Evolutionary conservation across 495 filamentous ascomycete genomes (phyloP).

Genomic region (Penicillium fimorum): DNA sequence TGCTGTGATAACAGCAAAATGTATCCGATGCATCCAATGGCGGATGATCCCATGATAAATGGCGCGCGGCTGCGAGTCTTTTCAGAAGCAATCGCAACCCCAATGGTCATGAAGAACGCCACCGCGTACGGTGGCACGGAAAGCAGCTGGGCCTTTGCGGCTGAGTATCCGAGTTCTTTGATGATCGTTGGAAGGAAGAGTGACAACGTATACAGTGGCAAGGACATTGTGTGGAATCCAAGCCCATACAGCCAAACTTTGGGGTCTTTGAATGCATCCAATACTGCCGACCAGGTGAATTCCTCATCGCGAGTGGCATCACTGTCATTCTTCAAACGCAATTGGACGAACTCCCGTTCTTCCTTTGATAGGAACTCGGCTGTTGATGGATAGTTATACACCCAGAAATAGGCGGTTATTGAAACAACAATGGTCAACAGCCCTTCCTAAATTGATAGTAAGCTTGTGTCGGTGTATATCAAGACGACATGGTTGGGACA

Average conservation of each 20-base stretch:
- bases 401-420: constrained; percentile 62
- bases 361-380: constrained; percentile 65
- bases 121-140: constrained; percentile 70
- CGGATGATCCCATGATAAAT: constrained; percentile 57
- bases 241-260: constrained; percentile 76
- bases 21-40: constrained; percentile 62
- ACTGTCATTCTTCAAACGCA: constrained; percentile 58
- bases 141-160: constrained; percentile 66
- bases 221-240: constrained; percentile 69
- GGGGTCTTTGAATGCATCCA: constrained; percentile 62
- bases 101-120: constrained; percentile 57
- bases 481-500: neutral
- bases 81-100: constrained; percentile 60
- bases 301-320: constrained; percentile 60
- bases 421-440: constrained; percentile 65
- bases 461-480: constrained; percentile 11
- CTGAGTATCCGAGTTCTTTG: constrained; percentile 62
- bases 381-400: constrained; percentile 69
- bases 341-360: constrained; percentile 59
- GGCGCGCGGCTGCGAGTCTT: constrained; percentile 54
- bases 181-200: constrained; percentile 80
- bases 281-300: constrained; percentile 65
- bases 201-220: constrained; percentile 75
- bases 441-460: constrained; percentile 52
- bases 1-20: constrained; percentile 60